phyloP scores from a whole-genome alignment of 805 yeast genomes.

The Pichia deserticola region DNA sequence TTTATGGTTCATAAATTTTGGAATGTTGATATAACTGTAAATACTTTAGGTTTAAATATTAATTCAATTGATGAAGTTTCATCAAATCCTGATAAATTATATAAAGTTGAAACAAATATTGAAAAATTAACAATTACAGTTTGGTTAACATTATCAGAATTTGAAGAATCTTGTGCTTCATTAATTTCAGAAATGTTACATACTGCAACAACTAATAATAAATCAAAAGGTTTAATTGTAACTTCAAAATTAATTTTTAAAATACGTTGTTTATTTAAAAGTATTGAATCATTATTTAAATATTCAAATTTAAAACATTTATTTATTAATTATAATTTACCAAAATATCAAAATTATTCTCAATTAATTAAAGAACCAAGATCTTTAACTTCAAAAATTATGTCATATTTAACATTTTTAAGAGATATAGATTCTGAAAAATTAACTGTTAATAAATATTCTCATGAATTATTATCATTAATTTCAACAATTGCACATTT shows the following conservation, averaged over 20 bases:
- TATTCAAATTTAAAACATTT: conserved; percentile 11
- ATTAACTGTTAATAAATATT: conserved; percentile 32
- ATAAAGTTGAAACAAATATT: conserved; percentile 55
- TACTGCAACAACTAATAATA: conserved; percentile 68
- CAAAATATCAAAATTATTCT: conserved; percentile 26
- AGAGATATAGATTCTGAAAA: conserved; percentile 44
- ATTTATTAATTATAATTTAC: conserved; percentile 12
- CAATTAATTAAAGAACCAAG: conserved; percentile 60
- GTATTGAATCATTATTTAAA: conserved; percentile 47
- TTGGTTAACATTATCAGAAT: conserved; percentile 83
- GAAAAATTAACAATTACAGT: conserved; percentile 52
- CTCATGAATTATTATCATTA: conserved; percentile 66
- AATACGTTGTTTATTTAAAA: conserved; percentile 68
- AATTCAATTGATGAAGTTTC: conserved; percentile 27
- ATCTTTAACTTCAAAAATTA: conserved; percentile 79
- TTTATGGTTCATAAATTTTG: conserved; percentile 96
- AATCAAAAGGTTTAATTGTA: conserved; percentile 55
- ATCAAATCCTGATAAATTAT: conserved; percentile 41
- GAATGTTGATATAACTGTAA: conserved; percentile 75
- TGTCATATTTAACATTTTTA: conserved; percentile 78
- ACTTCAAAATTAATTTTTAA: conserved; percentile 67
- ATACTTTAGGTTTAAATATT: conserved; percentile 39
- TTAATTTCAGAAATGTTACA: conserved; percentile 89
- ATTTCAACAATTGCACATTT: conserved; percentile 92
- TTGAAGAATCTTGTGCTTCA: conserved; percentile 85